phyloP scores from a whole-genome alignment of 169 alveolate genomes.

The Perkinsus olseni region DNA sequence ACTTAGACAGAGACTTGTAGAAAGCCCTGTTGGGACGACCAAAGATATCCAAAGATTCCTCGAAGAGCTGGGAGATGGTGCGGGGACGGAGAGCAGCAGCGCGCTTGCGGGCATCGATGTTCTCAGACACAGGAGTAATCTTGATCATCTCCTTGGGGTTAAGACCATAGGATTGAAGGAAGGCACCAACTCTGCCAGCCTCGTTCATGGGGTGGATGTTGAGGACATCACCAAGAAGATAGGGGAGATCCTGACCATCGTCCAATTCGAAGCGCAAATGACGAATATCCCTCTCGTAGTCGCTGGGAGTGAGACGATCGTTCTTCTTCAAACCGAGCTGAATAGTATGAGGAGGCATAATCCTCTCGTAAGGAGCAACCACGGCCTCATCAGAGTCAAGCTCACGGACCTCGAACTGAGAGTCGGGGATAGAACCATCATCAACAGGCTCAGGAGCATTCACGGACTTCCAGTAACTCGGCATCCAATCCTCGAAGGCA shows the following conservation, averaged over 20 bases:
- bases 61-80: conserved; percentile 26
- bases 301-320: conserved; percentile 22
- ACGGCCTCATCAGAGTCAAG: conserved; percentile 6
- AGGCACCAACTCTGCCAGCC: background rate
- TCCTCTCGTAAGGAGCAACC: conserved; percentile 22
- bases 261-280: conserved; percentile 25
- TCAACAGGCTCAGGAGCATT: conserved; percentile 31
- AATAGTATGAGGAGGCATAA: conserved; percentile 28
- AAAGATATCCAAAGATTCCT: conserved; percentile 31
- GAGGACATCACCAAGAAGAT: conserved; percentile 29
- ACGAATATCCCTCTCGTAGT: conserved; percentile 30
- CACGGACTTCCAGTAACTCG: conserved; percentile 21
- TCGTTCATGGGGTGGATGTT: conserved; percentile 31
- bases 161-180: background rate
- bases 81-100: conserved; percentile 19
- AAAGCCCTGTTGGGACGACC: conserved; percentile 34
- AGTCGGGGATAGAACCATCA: conserved; percentile 7
- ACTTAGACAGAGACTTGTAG: conserved; percentile 22
- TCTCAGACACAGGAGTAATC: background rate
- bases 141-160: background rate
- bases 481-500: conserved; percentile 41
- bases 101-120: background rate
- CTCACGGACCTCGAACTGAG: conserved; percentile 8
- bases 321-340: conserved; percentile 16
- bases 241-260: background rate